These are phyloP conservation scores for Leishmania arabica DNA, from an alignment of 208 protist species.

Conservation along the genomic window DNA sequence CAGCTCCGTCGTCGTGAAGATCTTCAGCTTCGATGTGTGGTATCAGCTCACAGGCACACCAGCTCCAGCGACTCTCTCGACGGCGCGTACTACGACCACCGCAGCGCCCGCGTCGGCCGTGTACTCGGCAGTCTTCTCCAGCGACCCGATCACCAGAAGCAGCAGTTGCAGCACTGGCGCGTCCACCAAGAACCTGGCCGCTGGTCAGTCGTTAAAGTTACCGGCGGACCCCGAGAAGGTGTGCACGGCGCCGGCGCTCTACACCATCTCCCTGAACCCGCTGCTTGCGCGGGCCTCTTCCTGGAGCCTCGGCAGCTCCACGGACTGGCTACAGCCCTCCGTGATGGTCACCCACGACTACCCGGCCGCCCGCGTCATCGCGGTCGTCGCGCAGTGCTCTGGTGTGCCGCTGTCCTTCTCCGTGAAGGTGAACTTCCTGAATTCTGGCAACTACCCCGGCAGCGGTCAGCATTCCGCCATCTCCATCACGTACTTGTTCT, in stretches of 20 bases:
- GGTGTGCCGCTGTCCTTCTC: conserved; percentile 42
- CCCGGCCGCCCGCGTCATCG: conserved; percentile 30
- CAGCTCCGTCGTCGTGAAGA: conserved; percentile 39
- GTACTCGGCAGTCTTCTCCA: neutral
- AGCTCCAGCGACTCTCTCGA: neutral
- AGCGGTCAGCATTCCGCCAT: conserved; percentile 42
- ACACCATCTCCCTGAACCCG: conserved; percentile 40
- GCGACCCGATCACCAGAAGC: neutral
- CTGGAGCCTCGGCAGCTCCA: conserved; percentile 22
- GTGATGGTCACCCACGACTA: conserved; percentile 31
- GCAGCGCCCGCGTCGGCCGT: neutral
- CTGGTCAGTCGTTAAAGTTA: conserved; percentile 10
- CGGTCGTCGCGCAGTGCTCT: conserved; percentile 66
- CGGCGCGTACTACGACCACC: neutral
- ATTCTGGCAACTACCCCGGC: conserved; percentile 18
- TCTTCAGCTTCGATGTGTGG: conserved; percentile 56
- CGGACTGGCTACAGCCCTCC: conserved; percentile 19
- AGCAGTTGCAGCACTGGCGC: neutral
- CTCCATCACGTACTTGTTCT: conserved; percentile 42
- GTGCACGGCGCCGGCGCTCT: conserved; percentile 41
- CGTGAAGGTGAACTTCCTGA: conserved; percentile 35
- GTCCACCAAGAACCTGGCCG: neutral
- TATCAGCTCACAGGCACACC: conserved; percentile 28
- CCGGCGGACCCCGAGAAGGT: conserved; percentile 28
- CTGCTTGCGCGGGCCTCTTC: conserved; percentile 22